Evolutionary conservation across 257 asterid genomes (phyloP).

Genomic region (Marsdenia floribunda): DNA sequence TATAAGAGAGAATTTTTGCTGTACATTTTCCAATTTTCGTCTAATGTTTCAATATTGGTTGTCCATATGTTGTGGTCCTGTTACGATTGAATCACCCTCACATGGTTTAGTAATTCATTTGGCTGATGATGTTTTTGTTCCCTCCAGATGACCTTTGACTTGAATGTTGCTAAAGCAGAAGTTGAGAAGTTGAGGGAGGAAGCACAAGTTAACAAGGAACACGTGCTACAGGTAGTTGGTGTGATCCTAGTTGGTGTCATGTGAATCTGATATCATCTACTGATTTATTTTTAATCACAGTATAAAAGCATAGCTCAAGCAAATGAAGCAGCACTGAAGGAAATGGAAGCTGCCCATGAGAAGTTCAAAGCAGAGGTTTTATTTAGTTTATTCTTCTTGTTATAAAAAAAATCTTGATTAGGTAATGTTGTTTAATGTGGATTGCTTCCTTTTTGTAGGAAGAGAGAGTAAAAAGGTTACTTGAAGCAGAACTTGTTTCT

Average conservation of each 20-base stretch:
- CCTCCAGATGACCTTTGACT: constrained; percentile 36
- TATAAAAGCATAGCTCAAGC: constrained; percentile 84
- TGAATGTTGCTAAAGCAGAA: constrained; percentile 42
- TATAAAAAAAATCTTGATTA: constrained; percentile 3
- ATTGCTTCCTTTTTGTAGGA: constrained; percentile 36
- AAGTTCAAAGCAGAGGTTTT: constrained; percentile 52
- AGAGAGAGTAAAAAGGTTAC: constrained; percentile 54
- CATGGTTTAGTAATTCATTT: no score
- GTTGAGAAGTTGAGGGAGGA: constrained; percentile 60
- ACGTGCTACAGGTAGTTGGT: constrained; percentile 74
- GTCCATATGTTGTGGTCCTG: not conserved
- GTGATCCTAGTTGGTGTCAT: not conserved
- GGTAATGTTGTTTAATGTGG: constrained; percentile 4
- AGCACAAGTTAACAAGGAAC: constrained; percentile 59
- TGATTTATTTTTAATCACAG: constrained; percentile 51
- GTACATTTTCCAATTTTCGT: not conserved
- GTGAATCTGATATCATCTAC: constrained; percentile 11
- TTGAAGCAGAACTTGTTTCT: constrained; percentile 54
- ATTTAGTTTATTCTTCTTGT: not conserved
- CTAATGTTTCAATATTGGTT: not conserved
- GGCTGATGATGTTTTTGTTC: not conserved
- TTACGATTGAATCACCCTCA: not conserved
- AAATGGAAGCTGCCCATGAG: constrained; percentile 61
- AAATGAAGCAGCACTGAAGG: constrained; percentile 76
- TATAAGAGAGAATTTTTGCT: no score